Conservation (phyloP, 2,329 filamentous ascomycete genomes). For the Colletotrichum lentis region DNA sequence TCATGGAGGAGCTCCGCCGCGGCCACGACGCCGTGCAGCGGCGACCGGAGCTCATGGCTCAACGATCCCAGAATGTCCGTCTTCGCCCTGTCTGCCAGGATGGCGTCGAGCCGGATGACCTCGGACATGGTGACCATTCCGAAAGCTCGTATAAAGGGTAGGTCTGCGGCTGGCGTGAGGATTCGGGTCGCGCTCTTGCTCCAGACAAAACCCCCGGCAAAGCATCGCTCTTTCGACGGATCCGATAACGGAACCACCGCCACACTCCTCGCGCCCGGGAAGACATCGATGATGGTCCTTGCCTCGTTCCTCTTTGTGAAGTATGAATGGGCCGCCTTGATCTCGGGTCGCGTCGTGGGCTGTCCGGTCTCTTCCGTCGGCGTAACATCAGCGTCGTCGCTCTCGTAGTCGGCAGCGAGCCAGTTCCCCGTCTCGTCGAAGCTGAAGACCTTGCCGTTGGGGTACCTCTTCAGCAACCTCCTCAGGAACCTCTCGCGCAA, state of each 20-base stretch:
- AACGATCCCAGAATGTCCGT: slow-evolving; percentile 65
- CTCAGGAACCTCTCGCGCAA: slow-evolving; percentile 53
- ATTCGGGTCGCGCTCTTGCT: slow-evolving; percentile 47
- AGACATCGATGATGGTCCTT: slow-evolving; percentile 47
- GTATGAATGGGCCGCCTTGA: slow-evolving; percentile 23
- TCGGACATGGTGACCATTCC: slow-evolving; percentile 65
- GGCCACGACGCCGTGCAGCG: slow-evolving; percentile 65
- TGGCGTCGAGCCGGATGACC: slow-evolving; percentile 54
- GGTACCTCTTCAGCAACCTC: slow-evolving; percentile 55
- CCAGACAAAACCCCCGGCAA: slow-evolving; percentile 53
- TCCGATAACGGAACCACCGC: slow-evolving; percentile 51
- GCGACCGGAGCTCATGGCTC: slow-evolving; percentile 65
- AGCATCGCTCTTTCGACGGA: slow-evolving; percentile 47
- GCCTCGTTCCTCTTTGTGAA: slow-evolving; percentile 43
- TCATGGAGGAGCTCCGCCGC: slow-evolving; percentile 61
- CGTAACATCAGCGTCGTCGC: slow-evolving; percentile 24
- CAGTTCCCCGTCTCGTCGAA: slow-evolving; percentile 51
- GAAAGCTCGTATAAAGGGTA: slow-evolving; percentile 55
- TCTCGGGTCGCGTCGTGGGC: neutral
- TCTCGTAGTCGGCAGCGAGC: slow-evolving; percentile 44
- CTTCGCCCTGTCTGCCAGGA: slow-evolving; percentile 54
- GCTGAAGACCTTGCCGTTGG: slow-evolving; percentile 57
- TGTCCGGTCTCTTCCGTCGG: slow-evolving; percentile 33
- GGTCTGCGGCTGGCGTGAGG: slow-evolving; percentile 39
- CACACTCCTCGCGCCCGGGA: slow-evolving; percentile 51